Evolutionary conservation across 1,139 yeast species (phyloP), one percentile per base, ranked within the genome.

Genomic region (Lodderomyces pseudojiufengensis): DNA sequence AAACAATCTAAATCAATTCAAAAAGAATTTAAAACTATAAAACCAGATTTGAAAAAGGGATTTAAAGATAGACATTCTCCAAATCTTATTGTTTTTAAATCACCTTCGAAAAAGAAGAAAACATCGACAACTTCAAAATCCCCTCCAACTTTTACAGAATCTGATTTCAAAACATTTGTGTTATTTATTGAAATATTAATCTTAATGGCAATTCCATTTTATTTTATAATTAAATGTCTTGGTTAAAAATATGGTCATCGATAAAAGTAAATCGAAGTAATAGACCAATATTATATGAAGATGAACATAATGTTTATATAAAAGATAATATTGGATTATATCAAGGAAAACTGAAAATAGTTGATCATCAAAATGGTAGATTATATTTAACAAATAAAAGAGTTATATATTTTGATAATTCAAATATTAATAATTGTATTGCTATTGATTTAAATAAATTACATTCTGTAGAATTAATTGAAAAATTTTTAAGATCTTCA

Each of bases 351-450:
- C 65, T 66, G 48, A 85, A 85, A 59, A 73, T 85, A 14, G 37
- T 63, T 2, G 66, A 74, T 23, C 76, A 80, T 40, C 95, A 86
- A 52, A 63, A 73, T 44, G 97, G 97, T 1, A 64, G 95, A 27
- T 52, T 84, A 0, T 90, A 88, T 51, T 61, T 92, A 32, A 88
- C 97, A 0, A 76, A 79, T 30, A 71, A 70, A 39, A 63, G 97
- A 32, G 57, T 92, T 3, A 78, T 90, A 15, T 90, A 81, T 54
- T 75, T 88, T 9, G 92, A 84, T 50, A 73, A 76, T 38, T 48
- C 39, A 2, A 50, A 61, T 9, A 70, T 73, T 1, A 54, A 60
- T 4, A 28, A 34, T 13, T 75, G 86, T 10, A 54, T 84, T 7
- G 71, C 70, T 2, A 43, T 86, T 7, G 67, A 68, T 21, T 59